A percentile compares a stretch with the other conserved stretches of the same genome.
Conservation (phyloP, 2,329 filamentous ascomycete species). For the Colletotrichum phormii region DNA sequence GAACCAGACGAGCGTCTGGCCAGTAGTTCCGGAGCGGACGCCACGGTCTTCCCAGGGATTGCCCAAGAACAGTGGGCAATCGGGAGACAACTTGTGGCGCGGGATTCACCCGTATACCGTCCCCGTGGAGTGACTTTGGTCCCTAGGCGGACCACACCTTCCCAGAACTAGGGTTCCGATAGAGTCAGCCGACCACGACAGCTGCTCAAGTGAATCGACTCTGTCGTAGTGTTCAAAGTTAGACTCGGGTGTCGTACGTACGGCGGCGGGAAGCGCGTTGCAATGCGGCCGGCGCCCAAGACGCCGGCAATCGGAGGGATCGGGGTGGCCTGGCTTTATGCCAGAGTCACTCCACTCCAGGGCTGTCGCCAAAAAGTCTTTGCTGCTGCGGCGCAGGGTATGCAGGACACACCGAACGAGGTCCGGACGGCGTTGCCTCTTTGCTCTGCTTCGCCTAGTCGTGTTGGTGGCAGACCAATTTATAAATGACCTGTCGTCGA, state of each 20-base stretch:
- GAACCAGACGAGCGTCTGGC: constrained; percentile 10
- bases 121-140: constrained; percentile 30
- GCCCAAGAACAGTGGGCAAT: constrained; percentile 15
- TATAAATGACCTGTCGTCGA: constrained; percentile 28
- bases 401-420: constrained; percentile 16
- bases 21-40: neutral
- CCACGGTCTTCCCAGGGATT: neutral
- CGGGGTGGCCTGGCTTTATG: constrained; percentile 29
- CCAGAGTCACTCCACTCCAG: constrained; percentile 36
- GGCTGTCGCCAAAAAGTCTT: constrained; percentile 28
- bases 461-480: neutral
- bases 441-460: constrained; percentile 2
- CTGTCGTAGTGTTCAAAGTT: constrained; percentile 7
- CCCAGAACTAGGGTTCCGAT: neutral
- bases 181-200: constrained; percentile 27
- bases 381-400: constrained; percentile 23
- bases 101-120: constrained; percentile 17
- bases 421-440: constrained; percentile 11
- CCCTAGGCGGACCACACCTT: constrained; percentile 17
- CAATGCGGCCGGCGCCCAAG: constrained; percentile 10
- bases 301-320: constrained; percentile 22
- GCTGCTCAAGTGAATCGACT: constrained; percentile 32
- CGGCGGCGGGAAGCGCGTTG: constrained; percentile 16
- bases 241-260: constrained; percentile 23
- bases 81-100: constrained; percentile 22